A percentile compares a stretch with the other conserved stretches of the same genome.
These are phyloP conservation scores for Scheffersomyces ergatensis DNA, from an alignment of 805 yeast genomes.

Conservation along the genomic window DNA sequence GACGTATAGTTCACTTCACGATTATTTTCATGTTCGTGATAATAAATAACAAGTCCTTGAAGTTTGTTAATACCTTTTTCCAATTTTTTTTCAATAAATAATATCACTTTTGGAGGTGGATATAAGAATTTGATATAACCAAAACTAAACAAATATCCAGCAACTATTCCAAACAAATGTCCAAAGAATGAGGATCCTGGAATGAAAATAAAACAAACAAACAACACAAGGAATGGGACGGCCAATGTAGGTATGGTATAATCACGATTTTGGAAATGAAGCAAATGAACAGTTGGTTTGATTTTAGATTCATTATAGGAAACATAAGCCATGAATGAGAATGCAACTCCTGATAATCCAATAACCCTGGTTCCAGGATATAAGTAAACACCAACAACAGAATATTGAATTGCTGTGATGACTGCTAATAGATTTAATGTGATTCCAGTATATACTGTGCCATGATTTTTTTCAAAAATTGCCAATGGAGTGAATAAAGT, in stretches of 20 bases:
- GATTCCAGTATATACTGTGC: slow-evolving; percentile 84
- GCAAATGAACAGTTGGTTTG: slow-evolving; percentile 38
- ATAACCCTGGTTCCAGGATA: slow-evolving; percentile 53
- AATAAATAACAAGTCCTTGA: slow-evolving; percentile 53
- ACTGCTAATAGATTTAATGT: slow-evolving; percentile 72
- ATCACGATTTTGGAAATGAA: slow-evolving; percentile 30
- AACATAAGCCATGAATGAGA: slow-evolving; percentile 61
- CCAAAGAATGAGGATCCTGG: slow-evolving; percentile 75
- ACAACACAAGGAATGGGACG: slow-evolving; percentile 48
- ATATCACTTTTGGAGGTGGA: slow-evolving; percentile 66
- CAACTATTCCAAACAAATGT: slow-evolving; percentile 62
- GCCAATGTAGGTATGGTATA: slow-evolving; percentile 55
- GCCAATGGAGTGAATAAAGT: slow-evolving; percentile 60
- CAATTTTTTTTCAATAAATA: slow-evolving; percentile 60
- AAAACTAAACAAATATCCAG: slow-evolving; percentile 63
- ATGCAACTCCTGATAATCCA: slow-evolving; percentile 76
- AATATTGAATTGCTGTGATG: slow-evolving; percentile 62
- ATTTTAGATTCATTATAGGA: slow-evolving; percentile 44
- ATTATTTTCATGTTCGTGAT: slow-evolving; percentile 58
- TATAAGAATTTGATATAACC: slow-evolving; percentile 57
- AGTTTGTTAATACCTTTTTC: slow-evolving; percentile 49
- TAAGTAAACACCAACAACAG: slow-evolving; percentile 47
- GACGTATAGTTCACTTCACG: slow-evolving; percentile 36
- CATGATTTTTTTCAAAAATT: slow-evolving; percentile 67
- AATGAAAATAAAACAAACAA: slow-evolving; percentile 48